Evolutionary conservation across 23 red algal species (phyloP).

Genomic region (Gracilaria domingensis): DNA sequence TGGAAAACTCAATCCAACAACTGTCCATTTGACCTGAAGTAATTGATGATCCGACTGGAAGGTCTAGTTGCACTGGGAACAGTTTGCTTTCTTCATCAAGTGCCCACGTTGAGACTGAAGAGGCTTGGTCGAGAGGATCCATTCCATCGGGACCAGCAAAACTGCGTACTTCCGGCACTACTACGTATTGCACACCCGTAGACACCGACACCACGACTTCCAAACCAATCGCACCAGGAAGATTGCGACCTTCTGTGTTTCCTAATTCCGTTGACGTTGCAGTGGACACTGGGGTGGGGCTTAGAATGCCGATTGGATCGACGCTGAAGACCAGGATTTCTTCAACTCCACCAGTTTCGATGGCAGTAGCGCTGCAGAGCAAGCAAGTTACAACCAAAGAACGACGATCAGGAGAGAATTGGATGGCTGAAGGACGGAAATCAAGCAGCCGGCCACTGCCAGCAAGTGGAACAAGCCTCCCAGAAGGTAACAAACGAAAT

Average conservation of each 20-base stretch:
- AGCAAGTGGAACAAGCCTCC: not conserved
- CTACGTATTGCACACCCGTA: slow-evolving; percentile 10
- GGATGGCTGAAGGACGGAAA: slow-evolving; percentile 35
- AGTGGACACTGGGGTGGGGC: slow-evolving; percentile 5
- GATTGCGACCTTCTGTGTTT: slow-evolving; percentile 42
- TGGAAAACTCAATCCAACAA: slow-evolving; percentile 41
- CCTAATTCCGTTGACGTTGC: slow-evolving; percentile 25
- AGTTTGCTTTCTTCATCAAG: not conserved
- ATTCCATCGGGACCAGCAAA: slow-evolving; percentile 33
- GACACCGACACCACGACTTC: slow-evolving; percentile 19
- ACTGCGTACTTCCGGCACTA: slow-evolving; percentile 36
- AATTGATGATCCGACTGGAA: slow-evolving; percentile 8
- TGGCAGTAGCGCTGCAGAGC: not conserved
- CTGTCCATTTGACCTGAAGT: slow-evolving; percentile 16
- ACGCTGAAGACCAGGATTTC: slow-evolving; percentile 51
- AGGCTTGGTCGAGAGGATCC: not conserved
- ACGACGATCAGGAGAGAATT: slow-evolving; percentile 45
- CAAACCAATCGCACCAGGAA: slow-evolving; percentile 43
- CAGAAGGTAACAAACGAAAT: not conserved
- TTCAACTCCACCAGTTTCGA: not conserved
- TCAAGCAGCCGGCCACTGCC: slow-evolving; percentile 3
- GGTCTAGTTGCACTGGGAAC: slow-evolving; percentile 42
- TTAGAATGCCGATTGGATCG: slow-evolving; percentile 2
- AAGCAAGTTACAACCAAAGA: slow-evolving; percentile 1
- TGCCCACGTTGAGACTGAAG: slow-evolving; percentile 43